Evolutionary conservation across 108 stramenopile species (phyloP), one percentile per base, ranked within the genome.

Genomic region (Nitzschia sp.): DNA sequence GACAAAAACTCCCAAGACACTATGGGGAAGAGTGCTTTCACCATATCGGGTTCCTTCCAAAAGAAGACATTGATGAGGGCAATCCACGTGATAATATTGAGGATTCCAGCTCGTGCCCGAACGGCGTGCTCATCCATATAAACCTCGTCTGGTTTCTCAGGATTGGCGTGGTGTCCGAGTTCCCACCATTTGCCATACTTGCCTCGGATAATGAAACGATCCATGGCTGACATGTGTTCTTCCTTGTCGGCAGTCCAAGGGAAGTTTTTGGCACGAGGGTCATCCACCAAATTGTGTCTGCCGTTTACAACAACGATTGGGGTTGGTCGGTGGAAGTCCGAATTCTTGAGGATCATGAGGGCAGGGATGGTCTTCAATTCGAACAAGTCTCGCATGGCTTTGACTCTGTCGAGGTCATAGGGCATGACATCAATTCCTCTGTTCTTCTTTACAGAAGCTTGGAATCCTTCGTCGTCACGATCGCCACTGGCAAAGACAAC

Each of bases 101-200:
- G 70, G 1, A 84, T 17, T 22, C 83, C 83, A 43, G 77, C 83
- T 26, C 83, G 42, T 11, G 71, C 75, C 7, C 83, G 56, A 38
- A 81, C 83, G 44, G 83, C 83, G 57, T 84, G 80, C 38, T 84
- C 83, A 56, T 84, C 80, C 83, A 84, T 81, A 53, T 84, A 84
- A 61, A 81, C 79, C 3, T 71, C 70, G 15, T 72, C 55, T 0
- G 83, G 83, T 17, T 48, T 34, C 14, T 66, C 71, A 14, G 77
- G 63, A 20, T 58, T 60, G 41, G 43, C 55, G 39, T 70, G 41
- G 41, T 84, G 83, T 11, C 83, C 83, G 14, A 81, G 63, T 34
- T 81, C 53, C 70, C 74, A 84, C 83, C 83, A 84, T 0, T 76
- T 67, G 6, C 83, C 82, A 39, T 78, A 64, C 12, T 64, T 77